Evolutionary conservation across 2,329 filamentous ascomycete species (phyloP).

Genomic region (Ascochyta rabiei): DNA sequence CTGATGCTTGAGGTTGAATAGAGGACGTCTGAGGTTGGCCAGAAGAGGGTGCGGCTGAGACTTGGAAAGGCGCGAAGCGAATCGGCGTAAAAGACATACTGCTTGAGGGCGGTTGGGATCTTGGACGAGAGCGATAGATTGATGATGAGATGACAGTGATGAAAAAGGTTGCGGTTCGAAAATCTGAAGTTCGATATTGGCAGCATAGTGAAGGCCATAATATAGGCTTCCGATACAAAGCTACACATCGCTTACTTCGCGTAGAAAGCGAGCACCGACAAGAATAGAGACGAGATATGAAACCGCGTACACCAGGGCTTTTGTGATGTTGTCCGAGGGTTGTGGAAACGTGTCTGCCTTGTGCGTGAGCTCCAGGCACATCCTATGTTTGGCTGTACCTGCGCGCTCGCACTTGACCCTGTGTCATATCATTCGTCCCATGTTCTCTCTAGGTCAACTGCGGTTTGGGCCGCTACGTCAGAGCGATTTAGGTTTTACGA

Average conservation of each 20-base stretch:
- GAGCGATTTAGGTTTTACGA: constrained; percentile 1
- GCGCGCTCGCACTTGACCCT: constrained; percentile 33
- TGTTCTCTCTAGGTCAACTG: constrained; percentile 14
- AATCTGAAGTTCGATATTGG: background rate
- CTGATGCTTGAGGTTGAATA: constrained; percentile 26
- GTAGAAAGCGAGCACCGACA: background rate
- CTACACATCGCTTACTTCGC: background rate
- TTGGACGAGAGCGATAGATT: no score
- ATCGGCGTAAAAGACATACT: constrained; percentile 36
- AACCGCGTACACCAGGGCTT: constrained; percentile 3
- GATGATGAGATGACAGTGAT: background rate
- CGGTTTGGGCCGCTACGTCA: constrained; percentile 9
- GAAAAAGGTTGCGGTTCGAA: background rate
- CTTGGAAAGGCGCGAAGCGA: constrained; percentile 39
- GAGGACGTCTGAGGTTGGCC: constrained; percentile 20
- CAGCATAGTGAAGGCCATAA: background rate
- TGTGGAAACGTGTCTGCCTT: constrained; percentile 24
- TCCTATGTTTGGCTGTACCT: constrained; percentile 7
- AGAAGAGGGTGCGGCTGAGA: constrained; percentile 27
- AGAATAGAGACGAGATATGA: background rate
- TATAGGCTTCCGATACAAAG: background rate
- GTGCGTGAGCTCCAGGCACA: constrained; percentile 12
- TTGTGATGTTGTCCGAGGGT: background rate
- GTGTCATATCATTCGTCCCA: constrained; percentile 27
- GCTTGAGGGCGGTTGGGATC: background rate